Conservation (phyloP, 1,284 basidiomycete species). For the Rhizoctonia solani region DNA sequence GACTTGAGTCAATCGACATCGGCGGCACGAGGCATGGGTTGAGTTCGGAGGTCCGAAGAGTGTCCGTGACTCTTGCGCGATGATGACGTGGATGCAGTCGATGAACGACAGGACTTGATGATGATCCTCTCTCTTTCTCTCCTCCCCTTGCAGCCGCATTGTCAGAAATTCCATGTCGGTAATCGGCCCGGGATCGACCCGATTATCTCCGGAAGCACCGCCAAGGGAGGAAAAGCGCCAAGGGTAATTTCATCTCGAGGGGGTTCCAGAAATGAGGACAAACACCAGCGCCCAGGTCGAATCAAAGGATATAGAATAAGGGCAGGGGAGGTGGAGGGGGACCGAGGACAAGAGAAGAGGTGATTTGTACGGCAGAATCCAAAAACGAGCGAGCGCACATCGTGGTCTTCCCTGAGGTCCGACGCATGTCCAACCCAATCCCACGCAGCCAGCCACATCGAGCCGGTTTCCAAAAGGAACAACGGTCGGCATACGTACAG, state of each 20-base stretch:
- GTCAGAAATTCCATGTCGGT: conserved; percentile 4
- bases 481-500: not conserved
- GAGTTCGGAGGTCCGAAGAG: not conserved
- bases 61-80: not conserved
- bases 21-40: not conserved
- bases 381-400: too few relatives aligned
- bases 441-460: not conserved
- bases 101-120: too few relatives aligned
- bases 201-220: not conserved
- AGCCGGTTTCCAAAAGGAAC: not conserved
- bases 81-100: not conserved
- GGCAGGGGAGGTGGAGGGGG: too few relatives aligned
- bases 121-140: not conserved
- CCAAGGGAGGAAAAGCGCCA: not conserved
- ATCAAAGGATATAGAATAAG: too few relatives aligned
- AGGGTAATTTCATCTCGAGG: too few relatives aligned
- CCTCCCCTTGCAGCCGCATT: not conserved
- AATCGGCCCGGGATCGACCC: not conserved
- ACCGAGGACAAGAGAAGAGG: too few relatives aligned
- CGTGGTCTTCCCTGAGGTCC: not conserved
- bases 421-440: not conserved
- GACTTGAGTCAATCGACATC: too few relatives aligned
- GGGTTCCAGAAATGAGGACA: too few relatives aligned
- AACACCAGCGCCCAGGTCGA: too few relatives aligned
- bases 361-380: not conserved